These are phyloP conservation scores for Aureobasidium sp. DNA, from an alignment of 2,329 filamentous ascomycete species.

Conservation along the genomic window DNA sequence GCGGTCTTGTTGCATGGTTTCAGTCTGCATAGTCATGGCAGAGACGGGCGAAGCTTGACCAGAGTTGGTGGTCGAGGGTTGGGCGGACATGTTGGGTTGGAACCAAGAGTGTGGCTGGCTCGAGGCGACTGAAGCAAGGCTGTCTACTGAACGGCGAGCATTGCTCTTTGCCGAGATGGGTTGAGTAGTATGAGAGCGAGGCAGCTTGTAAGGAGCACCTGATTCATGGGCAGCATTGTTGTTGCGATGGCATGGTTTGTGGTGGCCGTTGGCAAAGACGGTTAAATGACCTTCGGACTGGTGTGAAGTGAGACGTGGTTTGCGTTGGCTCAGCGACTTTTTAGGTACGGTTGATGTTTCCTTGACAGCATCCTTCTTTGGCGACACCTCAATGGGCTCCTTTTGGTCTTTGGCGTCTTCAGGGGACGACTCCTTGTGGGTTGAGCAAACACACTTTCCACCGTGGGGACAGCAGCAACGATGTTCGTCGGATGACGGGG, in stretches of 20 bases:
- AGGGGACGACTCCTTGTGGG: slow-evolving; percentile 39
- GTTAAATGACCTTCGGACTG: slow-evolving; percentile 53
- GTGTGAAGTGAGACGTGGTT: slow-evolving; percentile 48
- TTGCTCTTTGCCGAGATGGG: slow-evolving; percentile 35
- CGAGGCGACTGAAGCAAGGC: slow-evolving; percentile 30
- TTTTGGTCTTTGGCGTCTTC: slow-evolving; percentile 18
- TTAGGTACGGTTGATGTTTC: slow-evolving; percentile 15
- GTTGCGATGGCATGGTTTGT: slow-evolving; percentile 56
- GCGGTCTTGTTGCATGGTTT: neutral
- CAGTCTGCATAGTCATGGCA: neutral
- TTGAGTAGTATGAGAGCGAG: slow-evolving; percentile 44
- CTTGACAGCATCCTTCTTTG: slow-evolving; percentile 45
- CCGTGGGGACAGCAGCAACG: slow-evolving; percentile 49
- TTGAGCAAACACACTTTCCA: slow-evolving; percentile 50
- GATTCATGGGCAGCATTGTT: slow-evolving; percentile 57
- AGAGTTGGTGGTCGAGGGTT: neutral
- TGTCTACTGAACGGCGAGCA: slow-evolving; percentile 45
- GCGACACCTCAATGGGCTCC: slow-evolving; percentile 14
- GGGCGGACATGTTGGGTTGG: neutral
- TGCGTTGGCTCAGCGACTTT: slow-evolving; percentile 25
- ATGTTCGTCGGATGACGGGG: slow-evolving; percentile 27
- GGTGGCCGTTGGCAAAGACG: slow-evolving; percentile 55
- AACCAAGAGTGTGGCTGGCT: neutral
- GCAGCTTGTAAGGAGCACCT: slow-evolving; percentile 55
- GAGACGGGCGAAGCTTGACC: slow-evolving; percentile 9